These are phyloP conservation scores for Fusarium verticillioides DNA, from an alignment of 2,329 filamentous ascomycete genomes.

Conservation along the genomic window DNA sequence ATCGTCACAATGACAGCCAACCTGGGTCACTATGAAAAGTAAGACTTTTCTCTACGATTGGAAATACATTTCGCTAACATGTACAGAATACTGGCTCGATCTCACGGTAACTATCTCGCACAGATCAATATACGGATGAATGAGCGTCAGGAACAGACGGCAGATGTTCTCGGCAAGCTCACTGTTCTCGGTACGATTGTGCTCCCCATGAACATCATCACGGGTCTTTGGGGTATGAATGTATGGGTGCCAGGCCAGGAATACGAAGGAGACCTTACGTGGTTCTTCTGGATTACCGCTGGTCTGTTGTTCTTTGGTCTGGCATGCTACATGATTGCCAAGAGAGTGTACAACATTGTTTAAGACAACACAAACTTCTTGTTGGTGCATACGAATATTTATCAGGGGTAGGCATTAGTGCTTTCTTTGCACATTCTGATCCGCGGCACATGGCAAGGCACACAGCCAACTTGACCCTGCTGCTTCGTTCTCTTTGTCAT, in stretches of 20 bases:
- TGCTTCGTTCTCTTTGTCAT: conserved; percentile 5
- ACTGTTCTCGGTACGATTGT: conserved; percentile 98
- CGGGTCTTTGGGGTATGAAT: conserved; percentile 99
- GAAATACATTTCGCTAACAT: conserved; percentile 7
- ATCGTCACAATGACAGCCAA: conserved; percentile 99
- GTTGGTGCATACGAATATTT: not conserved
- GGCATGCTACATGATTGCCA: conserved; percentile 82
- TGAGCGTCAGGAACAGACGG: conserved; percentile 94
- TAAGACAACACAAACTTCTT: conserved; percentile 48
- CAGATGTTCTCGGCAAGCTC: conserved; percentile 92
- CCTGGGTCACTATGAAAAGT: conserved; percentile 96
- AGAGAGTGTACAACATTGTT: conserved; percentile 84
- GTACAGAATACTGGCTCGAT: conserved; percentile 82
- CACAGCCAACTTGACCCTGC: conserved; percentile 18
- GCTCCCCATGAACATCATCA: conserved; percentile 98
- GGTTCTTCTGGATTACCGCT: conserved; percentile 81
- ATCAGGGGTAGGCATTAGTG: not conserved
- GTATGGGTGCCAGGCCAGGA: conserved; percentile 94
- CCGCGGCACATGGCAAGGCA: not conserved
- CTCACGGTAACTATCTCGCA: conserved; percentile 97
- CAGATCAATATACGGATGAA: conserved; percentile 99
- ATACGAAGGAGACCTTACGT: conserved; percentile 76
- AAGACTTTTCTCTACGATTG: conserved; percentile 49
- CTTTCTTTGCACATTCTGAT: conserved; percentile 1
- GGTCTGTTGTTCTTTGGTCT: conserved; percentile 83